Evolutionary conservation across 2,329 filamentous ascomycete genomes (phyloP).

Genomic region (Ceratocystis eucalypticola): DNA sequence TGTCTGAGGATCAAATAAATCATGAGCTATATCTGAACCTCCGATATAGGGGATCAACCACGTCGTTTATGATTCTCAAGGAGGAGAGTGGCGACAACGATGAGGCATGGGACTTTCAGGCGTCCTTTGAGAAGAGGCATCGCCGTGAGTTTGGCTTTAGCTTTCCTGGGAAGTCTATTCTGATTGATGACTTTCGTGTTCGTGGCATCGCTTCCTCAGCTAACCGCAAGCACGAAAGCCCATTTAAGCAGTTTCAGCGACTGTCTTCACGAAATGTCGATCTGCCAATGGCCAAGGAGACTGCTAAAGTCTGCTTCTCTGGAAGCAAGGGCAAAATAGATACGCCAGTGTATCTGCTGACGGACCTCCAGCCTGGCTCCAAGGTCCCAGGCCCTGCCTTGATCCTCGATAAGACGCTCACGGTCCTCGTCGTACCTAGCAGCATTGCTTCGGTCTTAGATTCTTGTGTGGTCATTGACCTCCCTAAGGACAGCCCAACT

Average conservation of each 20-base stretch:
- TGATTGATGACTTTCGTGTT: slow-evolving; percentile 79
- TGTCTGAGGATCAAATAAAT: slow-evolving; percentile 56
- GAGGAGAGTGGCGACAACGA: slow-evolving; percentile 39
- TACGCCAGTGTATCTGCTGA: slow-evolving; percentile 72
- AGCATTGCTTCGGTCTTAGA: slow-evolving; percentile 64
- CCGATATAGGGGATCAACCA: slow-evolving; percentile 82
- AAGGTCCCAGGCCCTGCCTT: slow-evolving; percentile 69
- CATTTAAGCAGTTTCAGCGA: slow-evolving; percentile 67
- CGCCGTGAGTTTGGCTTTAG: slow-evolving; percentile 91
- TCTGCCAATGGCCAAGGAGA: slow-evolving; percentile 45
- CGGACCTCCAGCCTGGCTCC: slow-evolving; percentile 58
- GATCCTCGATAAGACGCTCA: slow-evolving; percentile 77
- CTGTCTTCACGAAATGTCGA: background rate
- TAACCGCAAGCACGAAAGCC: slow-evolving; percentile 51
- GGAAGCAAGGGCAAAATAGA: slow-evolving; percentile 50
- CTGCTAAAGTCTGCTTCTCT: slow-evolving; percentile 61
- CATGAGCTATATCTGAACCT: slow-evolving; percentile 94
- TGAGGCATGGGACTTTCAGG: slow-evolving; percentile 67
- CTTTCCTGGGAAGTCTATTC: slow-evolving; percentile 68
- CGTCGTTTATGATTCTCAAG: slow-evolving; percentile 76
- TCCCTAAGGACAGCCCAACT: background rate
- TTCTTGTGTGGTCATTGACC: slow-evolving; percentile 82
- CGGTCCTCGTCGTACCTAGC: slow-evolving; percentile 74
- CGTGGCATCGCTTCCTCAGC: slow-evolving; percentile 54
- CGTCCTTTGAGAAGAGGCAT: slow-evolving; percentile 75